Conservation (phyloP, 768 basidiomycete genomes). For the Suillus fuscotomentosus region DNA sequence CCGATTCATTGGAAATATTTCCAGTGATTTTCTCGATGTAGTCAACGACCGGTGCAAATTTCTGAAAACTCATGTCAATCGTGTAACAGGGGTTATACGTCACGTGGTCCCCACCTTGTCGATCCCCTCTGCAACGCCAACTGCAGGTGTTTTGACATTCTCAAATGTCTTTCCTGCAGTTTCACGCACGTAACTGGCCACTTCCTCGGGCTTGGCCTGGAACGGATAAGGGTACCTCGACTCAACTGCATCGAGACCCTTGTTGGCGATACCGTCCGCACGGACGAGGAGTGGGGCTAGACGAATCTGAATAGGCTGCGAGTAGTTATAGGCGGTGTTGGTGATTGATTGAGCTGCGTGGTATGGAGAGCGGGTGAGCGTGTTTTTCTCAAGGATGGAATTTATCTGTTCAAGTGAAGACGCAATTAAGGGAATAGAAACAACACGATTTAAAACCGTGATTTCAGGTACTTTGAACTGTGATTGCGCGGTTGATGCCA, state of each 20-base stretch:
- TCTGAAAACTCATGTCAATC: constrained; percentile 33
- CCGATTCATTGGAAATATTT: constrained; percentile 46
- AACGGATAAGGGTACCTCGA: constrained; percentile 76
- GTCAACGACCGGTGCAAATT: constrained; percentile 73
- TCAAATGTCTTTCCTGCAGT: constrained; percentile 64
- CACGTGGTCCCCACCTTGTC: constrained; percentile 58
- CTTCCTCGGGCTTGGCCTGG: constrained; percentile 69
- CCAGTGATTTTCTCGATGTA: constrained; percentile 59
- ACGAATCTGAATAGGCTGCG: constrained; percentile 63
- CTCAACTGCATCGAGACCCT: constrained; percentile 72
- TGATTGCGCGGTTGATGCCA: constrained; percentile 36
- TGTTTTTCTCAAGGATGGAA: constrained; percentile 54
- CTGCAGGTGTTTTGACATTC: constrained; percentile 63
- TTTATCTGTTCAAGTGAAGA: constrained; percentile 62
- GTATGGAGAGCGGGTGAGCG: constrained; percentile 65
- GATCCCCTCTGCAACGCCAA: constrained; percentile 61
- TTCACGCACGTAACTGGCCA: constrained; percentile 57
- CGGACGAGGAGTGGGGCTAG: constrained; percentile 64
- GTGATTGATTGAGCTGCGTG: constrained; percentile 62
- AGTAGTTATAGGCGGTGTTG: constrained; percentile 54
- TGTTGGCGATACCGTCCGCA: constrained; percentile 69
- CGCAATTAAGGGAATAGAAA: constrained; percentile 72
- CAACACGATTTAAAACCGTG: constrained; percentile 61
- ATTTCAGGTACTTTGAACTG: constrained; percentile 45
- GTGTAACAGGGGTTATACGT: constrained; percentile 11